Percentiles rank a stretch among this genome's conserved stretches.
These are phyloP conservation scores for Xylaria sp. DNA, from an alignment of 2,329 filamentous ascomycete genomes.

Conservation along the genomic window DNA sequence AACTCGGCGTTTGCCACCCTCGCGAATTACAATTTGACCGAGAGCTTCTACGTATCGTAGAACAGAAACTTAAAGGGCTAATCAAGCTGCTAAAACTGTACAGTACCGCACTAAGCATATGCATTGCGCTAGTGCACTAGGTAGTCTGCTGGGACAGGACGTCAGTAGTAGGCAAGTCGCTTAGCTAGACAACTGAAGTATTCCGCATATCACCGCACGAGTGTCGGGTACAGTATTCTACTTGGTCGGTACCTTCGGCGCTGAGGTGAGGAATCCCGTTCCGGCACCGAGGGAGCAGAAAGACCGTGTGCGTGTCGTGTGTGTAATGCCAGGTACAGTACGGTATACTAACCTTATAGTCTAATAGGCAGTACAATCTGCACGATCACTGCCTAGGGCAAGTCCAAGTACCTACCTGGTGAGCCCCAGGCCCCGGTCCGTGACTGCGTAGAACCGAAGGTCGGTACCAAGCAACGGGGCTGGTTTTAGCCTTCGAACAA, in stretches of 20 bases:
- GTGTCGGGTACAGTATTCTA: conserved; percentile 8
- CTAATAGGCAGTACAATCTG: conserved; percentile 11
- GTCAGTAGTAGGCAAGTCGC: conserved; percentile 11
- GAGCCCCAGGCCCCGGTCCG: neutral
- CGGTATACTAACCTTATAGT: neutral
- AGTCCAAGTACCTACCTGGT: conserved; percentile 8
- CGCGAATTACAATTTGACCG: conserved; percentile 32
- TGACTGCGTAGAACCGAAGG: conserved; percentile 4
- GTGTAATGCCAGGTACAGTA: conserved; percentile 10
- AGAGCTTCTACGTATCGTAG: conserved; percentile 17
- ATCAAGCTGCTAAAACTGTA: conserved; percentile 7
- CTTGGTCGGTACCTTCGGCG: conserved; percentile 31
- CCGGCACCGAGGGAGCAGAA: conserved; percentile 33
- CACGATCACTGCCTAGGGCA: neutral
- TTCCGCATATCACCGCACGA: conserved; percentile 8
- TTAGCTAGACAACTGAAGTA: conserved; percentile 4
- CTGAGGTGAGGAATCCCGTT: conserved; percentile 20
- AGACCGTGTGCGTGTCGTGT: conserved; percentile 23
- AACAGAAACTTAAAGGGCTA: neutral
- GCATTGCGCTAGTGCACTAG: conserved; percentile 21
- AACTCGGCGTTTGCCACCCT: conserved; percentile 19
- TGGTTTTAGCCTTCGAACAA: conserved; percentile 34
- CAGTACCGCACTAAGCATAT: conserved; percentile 20
- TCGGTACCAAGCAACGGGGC: conserved; percentile 24
- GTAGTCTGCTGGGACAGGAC: conserved; percentile 18